Percentiles rank a stretch among this genome's conserved stretches.
These are phyloP conservation scores for Aspergillus hiratsukae DNA, from an alignment of 2,329 filamentous ascomycete species.

Conservation along the genomic window DNA sequence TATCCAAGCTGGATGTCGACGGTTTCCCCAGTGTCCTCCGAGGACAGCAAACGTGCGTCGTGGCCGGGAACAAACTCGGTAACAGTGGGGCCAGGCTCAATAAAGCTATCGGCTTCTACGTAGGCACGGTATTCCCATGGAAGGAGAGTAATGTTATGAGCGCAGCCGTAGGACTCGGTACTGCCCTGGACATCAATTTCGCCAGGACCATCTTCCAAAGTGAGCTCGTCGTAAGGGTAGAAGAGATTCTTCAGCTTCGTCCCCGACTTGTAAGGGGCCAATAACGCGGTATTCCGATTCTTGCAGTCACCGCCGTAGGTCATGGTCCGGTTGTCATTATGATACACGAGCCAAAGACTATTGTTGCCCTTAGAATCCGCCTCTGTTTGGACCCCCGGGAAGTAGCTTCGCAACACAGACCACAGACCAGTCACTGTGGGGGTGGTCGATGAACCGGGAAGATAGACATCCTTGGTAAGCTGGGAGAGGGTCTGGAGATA, in stretches of 20 bases:
- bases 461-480: constrained; percentile 46
- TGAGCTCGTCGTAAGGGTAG: constrained; percentile 54
- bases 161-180: constrained; percentile 50
- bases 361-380: constrained; percentile 39
- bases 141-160: constrained; percentile 48
- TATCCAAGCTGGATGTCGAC: constrained; percentile 53
- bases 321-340: constrained; percentile 42
- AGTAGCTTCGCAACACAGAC: constrained; percentile 53
- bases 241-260: constrained; percentile 59
- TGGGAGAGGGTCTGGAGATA: constrained; percentile 52
- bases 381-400: constrained; percentile 49
- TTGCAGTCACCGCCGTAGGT: constrained; percentile 55
- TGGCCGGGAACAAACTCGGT: constrained; percentile 58
- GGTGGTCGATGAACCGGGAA: constrained; percentile 49
- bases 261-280: constrained; percentile 51
- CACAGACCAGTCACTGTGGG: constrained; percentile 56
- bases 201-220: constrained; percentile 42
- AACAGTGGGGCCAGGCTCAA: constrained; percentile 51
- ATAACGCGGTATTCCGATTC: constrained; percentile 42
- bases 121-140: constrained; percentile 57
- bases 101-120: constrained; percentile 49
- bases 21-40: constrained; percentile 36
- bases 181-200: constrained; percentile 48
- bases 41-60: constrained; percentile 53
- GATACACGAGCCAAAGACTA: constrained; percentile 44